Conservation (phyloP, 2,329 filamentous ascomycete genomes). For the Macrophomina phaseolina region DNA sequence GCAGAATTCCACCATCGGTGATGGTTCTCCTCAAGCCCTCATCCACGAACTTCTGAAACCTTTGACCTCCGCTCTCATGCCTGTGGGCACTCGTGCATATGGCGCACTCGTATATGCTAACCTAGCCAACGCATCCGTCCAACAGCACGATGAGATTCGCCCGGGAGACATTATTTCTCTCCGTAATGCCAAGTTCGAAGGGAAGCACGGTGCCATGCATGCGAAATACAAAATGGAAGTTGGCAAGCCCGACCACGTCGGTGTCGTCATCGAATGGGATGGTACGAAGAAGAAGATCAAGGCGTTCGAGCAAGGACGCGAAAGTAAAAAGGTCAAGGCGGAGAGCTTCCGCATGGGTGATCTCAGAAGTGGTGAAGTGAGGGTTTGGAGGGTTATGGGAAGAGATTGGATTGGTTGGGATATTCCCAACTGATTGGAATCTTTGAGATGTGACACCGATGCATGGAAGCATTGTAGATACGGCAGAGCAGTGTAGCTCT, state of each 20-base stretch:
- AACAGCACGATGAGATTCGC: constrained; percentile 90
- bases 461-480: background rate
- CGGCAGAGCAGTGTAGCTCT: constrained; percentile 5
- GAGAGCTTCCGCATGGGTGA: constrained; percentile 96
- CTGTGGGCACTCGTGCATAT: constrained; percentile 87
- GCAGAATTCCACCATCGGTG: constrained; percentile 81
- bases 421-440: constrained; percentile 6
- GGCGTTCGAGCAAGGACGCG: constrained; percentile 92
- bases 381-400: constrained; percentile 95
- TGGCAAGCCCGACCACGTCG: constrained; percentile 87
- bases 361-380: constrained; percentile 89
- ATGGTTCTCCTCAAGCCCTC: constrained; percentile 79
- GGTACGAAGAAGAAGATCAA: constrained; percentile 97
- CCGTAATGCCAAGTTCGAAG: constrained; percentile 92
- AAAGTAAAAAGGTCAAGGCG: constrained; percentile 90
- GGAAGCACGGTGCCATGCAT: constrained; percentile 93
- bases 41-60: constrained; percentile 80
- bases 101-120: constrained; percentile 94
- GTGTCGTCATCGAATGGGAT: constrained; percentile 93
- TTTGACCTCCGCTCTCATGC: constrained; percentile 74
- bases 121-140: constrained; percentile 88
- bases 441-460: background rate
- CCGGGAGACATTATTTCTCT: constrained; percentile 91
- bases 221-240: constrained; percentile 90
- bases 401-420: constrained; percentile 91